A percentile compares a stretch with the other conserved stretches of the same genome.
phyloP scores from a whole-genome alignment of 192 early-diverging fungal species.

The Bifiguratus adelaidae region DNA sequence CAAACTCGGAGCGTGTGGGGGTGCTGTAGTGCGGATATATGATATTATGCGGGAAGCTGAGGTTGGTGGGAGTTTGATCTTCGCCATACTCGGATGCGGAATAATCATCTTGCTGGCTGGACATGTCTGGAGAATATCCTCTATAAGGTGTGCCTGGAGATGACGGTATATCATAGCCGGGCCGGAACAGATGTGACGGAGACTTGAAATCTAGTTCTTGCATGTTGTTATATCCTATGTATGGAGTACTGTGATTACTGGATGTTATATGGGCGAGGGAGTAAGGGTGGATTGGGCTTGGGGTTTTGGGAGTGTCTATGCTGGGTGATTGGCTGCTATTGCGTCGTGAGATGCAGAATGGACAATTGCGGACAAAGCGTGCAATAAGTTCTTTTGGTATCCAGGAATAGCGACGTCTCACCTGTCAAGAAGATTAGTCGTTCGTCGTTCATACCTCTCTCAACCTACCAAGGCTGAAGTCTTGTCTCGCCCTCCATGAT shows the following conservation, averaged over 20 bases:
- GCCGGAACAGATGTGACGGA: not conserved
- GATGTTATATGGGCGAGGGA: too few relatives aligned
- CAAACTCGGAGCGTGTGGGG: too few relatives aligned
- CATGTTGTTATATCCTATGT: too few relatives aligned
- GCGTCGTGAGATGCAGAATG: slow-evolving; percentile 24
- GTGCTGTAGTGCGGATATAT: too few relatives aligned
- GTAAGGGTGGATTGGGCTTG: not conserved
- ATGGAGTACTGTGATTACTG: too few relatives aligned
- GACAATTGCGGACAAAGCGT: slow-evolving; percentile 31
- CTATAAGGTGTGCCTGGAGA: not conserved
- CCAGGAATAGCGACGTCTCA: slow-evolving; percentile 31
- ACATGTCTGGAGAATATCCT: too few relatives aligned
- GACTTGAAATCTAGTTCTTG: too few relatives aligned
- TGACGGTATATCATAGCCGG: not conserved
- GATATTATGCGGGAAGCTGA: too few relatives aligned
- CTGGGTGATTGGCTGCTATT: slow-evolving; percentile 12
- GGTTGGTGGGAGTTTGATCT: too few relatives aligned
- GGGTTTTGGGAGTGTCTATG: not conserved
- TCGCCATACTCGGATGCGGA: too few relatives aligned
- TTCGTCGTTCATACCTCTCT: too few relatives aligned
- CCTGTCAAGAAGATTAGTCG: slow-evolving; percentile 12
- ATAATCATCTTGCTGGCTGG: too few relatives aligned
- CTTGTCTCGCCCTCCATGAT: slow-evolving; percentile 41
- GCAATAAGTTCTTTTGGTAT: slow-evolving; percentile 36
- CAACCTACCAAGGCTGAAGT: slow-evolving; percentile 38